Evolutionary conservation across 441 rosid genomes (phyloP), one percentile per base, ranked within the genome.

Genomic region (Oxalis stricta): DNA sequence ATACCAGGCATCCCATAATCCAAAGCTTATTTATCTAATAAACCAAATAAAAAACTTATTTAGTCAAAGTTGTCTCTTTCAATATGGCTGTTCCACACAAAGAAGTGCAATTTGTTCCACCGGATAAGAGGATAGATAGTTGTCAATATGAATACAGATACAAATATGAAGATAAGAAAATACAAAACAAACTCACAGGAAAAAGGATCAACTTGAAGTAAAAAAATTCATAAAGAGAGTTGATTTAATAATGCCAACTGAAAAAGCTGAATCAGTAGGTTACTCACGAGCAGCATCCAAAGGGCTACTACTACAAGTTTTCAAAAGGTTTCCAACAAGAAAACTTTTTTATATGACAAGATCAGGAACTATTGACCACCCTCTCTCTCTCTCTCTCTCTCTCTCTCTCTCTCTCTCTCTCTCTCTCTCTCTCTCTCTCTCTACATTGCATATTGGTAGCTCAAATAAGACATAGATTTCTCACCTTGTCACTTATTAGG

Each of bases 1-100:
- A 91, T 51, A 76, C 75, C 37, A 82, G 41, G 75, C 99, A 91
- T 48, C 99, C 99, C 99, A 91, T 91, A 42, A 65, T 71, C 44
- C 38, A 20, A 45, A 60, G 32, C 52, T 64, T 60, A 52, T 22
- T 18, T 34, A 51, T 44, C 72, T 72, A 68, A 48, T 56, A 64
- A 53, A 61, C 50, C 63, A 60, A 38, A 38, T 7, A 46, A 50
- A 35, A 42, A n/a, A n/a, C n/a, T n/a, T n/a, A n/a, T n/a, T n/a
- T n/a, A n/a, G n/a, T n/a, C 11, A 41, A 46, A 51, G 5, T 31
- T 60, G 50, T 48, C 62, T 47, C 1, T 4, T 14, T 23, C 7
- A 18, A 18, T 26, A 24, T 14, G 31, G 10, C 17, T 20, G 16
- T 37, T 13, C 36, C 41, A 39, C 11, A 14, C 35, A 41, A 56